Evolutionary conservation across 768 basidiomycete genomes (phyloP).

Genomic region (Filobasidium wieringae): DNA sequence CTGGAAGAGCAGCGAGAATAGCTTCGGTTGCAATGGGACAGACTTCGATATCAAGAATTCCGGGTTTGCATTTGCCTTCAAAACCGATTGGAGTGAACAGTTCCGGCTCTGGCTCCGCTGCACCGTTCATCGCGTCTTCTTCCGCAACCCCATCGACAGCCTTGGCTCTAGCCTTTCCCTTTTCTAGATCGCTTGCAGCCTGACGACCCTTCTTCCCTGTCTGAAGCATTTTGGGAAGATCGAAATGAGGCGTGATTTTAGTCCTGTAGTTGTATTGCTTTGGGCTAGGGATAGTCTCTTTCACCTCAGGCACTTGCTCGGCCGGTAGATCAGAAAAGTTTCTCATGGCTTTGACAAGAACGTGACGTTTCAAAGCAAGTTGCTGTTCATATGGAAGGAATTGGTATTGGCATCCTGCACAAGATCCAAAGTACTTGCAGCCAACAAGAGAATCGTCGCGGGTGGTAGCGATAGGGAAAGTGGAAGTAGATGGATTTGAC

Average conservation of each 20-base stretch:
- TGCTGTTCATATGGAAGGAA: slow-evolving; percentile 77
- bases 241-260: slow-evolving; percentile 95
- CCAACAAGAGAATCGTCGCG: slow-evolving; percentile 7
- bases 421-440: slow-evolving; percentile 11
- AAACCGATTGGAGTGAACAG: slow-evolving; percentile 14
- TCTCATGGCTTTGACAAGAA: slow-evolving; percentile 69
- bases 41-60: slow-evolving; percentile 42
- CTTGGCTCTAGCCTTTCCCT: not conserved
- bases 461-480: slow-evolving; percentile 8
- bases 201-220: slow-evolving; percentile 58
- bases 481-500: not conserved
- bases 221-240: slow-evolving; percentile 45
- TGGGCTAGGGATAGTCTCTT: slow-evolving; percentile 71
- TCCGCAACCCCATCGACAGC: not conserved
- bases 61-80: slow-evolving; percentile 11
- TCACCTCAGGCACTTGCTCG: slow-evolving; percentile 46
- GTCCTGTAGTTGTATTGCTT: slow-evolving; percentile 85
- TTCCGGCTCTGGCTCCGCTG: not conserved
- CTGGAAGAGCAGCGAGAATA: slow-evolving; percentile 56
- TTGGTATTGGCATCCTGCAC: slow-evolving; percentile 83
- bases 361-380: slow-evolving; percentile 70
- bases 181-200: slow-evolving; percentile 40
- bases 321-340: slow-evolving; percentile 53
- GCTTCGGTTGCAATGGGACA: slow-evolving; percentile 80
- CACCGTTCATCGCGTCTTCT: slow-evolving; percentile 3